These are phyloP conservation scores for Floccularia luteovirens DNA, from an alignment of 768 basidiomycete species.

Conservation along the genomic window DNA sequence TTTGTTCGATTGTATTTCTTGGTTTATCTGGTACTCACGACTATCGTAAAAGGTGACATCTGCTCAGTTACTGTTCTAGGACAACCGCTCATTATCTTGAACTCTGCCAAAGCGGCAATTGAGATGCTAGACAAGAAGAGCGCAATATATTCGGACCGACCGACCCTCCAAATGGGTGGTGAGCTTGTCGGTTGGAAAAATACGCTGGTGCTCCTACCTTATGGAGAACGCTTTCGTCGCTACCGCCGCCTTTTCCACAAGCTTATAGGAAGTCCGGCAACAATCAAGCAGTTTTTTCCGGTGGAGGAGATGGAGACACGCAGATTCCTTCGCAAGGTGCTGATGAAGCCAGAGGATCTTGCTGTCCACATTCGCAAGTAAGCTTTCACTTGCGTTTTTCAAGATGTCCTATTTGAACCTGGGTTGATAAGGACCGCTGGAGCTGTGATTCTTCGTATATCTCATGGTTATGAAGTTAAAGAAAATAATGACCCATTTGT, in stretches of 20 bases:
- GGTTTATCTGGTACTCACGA: slow-evolving; percentile 1
- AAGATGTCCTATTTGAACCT: slow-evolving; percentile 5
- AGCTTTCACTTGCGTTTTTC: slow-evolving; percentile 9
- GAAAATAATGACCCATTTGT: slow-evolving; percentile 45
- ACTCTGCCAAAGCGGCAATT: slow-evolving; percentile 38
- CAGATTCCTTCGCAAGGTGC: slow-evolving; percentile 37
- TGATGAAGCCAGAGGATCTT: slow-evolving; percentile 39
- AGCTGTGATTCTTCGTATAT: slow-evolving; percentile 44
- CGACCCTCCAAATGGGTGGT: slow-evolving; percentile 44
- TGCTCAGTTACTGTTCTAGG: slow-evolving; percentile 53
- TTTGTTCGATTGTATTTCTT: slow-evolving; percentile 9
- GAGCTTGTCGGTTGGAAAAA: slow-evolving; percentile 54
- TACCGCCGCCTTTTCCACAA: slow-evolving; percentile 46
- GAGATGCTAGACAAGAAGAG: slow-evolving; percentile 65
- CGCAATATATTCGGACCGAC: slow-evolving; percentile 62
- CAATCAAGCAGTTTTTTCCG: slow-evolving; percentile 33
- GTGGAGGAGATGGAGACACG: slow-evolving; percentile 39
- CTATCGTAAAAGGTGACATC: slow-evolving; percentile 39
- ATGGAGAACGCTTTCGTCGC: slow-evolving; percentile 47
- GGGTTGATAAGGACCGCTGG: slow-evolving; percentile 36
- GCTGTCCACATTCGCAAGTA: slow-evolving; percentile 40
- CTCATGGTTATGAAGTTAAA: slow-evolving; percentile 46
- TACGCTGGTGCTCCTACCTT: slow-evolving; percentile 46
- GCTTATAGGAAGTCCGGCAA: slow-evolving; percentile 35
- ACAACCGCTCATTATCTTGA: slow-evolving; percentile 50